Conservation (phyloP, 2,329 filamentous ascomycete genomes). For the Diplocarpon mali region DNA sequence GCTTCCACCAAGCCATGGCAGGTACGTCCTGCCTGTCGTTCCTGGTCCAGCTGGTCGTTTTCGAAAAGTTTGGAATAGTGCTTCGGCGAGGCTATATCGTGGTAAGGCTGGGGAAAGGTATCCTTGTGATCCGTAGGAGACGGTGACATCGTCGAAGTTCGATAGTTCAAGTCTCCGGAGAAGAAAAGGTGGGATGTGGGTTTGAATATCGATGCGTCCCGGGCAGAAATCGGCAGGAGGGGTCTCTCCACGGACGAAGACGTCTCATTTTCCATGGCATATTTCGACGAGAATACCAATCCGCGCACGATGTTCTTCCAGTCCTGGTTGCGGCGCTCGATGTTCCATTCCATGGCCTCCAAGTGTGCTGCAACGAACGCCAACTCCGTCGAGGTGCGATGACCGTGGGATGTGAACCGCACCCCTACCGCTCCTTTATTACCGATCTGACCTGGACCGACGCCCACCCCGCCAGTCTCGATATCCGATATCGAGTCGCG, state of each 20-base stretch:
- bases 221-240: conserved; percentile 31
- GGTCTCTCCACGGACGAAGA: conserved; percentile 29
- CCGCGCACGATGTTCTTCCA: conserved; percentile 77
- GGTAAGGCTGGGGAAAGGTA: conserved; percentile 50
- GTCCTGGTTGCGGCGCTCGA: conserved; percentile 69
- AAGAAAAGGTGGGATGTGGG: conserved; percentile 71
- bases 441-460: conserved; percentile 79
- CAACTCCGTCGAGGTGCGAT: conserved; percentile 43
- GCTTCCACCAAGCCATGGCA: conserved; percentile 71
- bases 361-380: conserved; percentile 86
- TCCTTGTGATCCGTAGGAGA: conserved; percentile 39
- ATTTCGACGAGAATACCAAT: conserved; percentile 56
- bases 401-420: conserved; percentile 47
- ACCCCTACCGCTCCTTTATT: conserved; percentile 90
- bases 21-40: conserved; percentile 57
- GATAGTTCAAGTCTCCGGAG: conserved; percentile 90
- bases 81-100: conserved; percentile 37
- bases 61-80: conserved; percentile 59
- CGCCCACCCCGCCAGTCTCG: conserved; percentile 72
- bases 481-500: conserved; percentile 49
- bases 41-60: conserved; percentile 68
- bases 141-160: conserved; percentile 61
- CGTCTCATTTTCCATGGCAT: conserved; percentile 11
- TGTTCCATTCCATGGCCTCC: conserved; percentile 73
- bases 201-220: conserved; percentile 55